A percentile compares a stretch with the other conserved stretches of the same genome.
Evolutionary conservation across 805 yeast species (phyloP).

Genomic region (Saturnispora sanitii): DNA sequence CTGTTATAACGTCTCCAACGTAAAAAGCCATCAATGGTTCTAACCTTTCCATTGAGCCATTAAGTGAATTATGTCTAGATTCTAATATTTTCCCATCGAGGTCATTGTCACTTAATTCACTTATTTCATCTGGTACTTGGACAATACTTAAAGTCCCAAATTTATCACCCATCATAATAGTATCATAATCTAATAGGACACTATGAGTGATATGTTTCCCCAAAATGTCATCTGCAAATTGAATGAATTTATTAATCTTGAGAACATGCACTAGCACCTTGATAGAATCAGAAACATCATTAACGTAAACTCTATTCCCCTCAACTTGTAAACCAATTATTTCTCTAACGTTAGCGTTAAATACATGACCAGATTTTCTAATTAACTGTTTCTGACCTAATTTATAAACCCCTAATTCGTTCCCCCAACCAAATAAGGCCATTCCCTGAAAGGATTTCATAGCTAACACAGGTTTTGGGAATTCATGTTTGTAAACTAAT

Average conservation of each 20-base stretch:
- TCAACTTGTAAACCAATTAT: conserved; percentile 47
- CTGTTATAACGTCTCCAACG: conserved; percentile 61
- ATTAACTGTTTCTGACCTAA: conserved; percentile 74
- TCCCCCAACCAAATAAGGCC: conserved; percentile 49
- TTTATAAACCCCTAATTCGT: conserved; percentile 50
- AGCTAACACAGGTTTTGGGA: conserved; percentile 39
- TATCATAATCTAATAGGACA: conserved; percentile 57
- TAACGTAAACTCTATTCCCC: conserved; percentile 54
- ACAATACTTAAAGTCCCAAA: conserved; percentile 72
- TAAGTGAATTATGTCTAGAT: conserved; percentile 27
- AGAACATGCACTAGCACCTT: conserved; percentile 45
- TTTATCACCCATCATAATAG: conserved; percentile 77
- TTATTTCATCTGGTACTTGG: conserved; percentile 44
- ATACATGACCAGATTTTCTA: conserved; percentile 44
- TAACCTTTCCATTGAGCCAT: conserved; percentile 47
- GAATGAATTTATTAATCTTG: conserved; percentile 39
- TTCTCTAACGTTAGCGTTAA: conserved; percentile 29
- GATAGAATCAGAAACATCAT: conserved; percentile 64
- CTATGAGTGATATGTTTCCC: conserved; percentile 58
- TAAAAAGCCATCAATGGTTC: conserved; percentile 46
- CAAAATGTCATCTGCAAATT: conserved; percentile 61
- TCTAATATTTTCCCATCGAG: conserved; percentile 31
- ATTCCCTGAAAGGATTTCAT: conserved; percentile 48
- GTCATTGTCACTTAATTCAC: conserved; percentile 43
- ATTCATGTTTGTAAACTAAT: conserved; percentile 50